A percentile compares a stretch with the other conserved stretches of the same genome.
These are phyloP conservation scores for Boeremia lycopersici DNA, from an alignment of 2,329 filamentous ascomycete genomes.

Conservation along the genomic window DNA sequence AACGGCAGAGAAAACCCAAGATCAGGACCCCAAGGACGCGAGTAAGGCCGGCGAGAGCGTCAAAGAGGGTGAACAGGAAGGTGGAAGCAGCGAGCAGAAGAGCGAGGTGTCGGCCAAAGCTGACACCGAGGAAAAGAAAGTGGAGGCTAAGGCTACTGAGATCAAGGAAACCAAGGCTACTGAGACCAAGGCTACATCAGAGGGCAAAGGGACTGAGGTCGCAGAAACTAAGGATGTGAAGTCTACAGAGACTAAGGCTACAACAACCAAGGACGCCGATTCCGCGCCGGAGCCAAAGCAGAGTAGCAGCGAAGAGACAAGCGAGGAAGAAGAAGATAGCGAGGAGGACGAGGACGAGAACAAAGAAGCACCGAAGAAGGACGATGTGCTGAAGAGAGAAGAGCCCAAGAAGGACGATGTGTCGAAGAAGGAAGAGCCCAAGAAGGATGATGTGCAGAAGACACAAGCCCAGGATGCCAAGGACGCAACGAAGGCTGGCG, in stretches of 20 bases:
- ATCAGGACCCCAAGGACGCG: slow-evolving; percentile 33
- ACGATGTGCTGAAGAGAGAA: not conserved
- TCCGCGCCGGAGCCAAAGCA: slow-evolving; percentile 29
- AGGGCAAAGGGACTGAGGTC: slow-evolving; percentile 12
- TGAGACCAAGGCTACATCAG: slow-evolving; percentile 10
- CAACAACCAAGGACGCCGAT: slow-evolving; percentile 8
- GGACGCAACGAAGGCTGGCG: slow-evolving; percentile 38
- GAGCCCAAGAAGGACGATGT: not conserved
- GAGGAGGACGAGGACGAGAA: not conserved
- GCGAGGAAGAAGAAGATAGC: not conserved
- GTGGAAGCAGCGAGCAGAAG: not conserved
- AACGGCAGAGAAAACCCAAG: slow-evolving; percentile 25
- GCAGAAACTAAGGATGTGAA: not conserved
- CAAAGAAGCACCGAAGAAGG: too few relatives aligned
- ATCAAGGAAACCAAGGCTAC: not conserved
- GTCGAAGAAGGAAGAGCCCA: not conserved
- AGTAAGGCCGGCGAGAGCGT: slow-evolving; percentile 46
- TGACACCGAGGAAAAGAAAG: not conserved
- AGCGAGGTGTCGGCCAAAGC: not conserved
- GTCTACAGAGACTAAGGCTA: not conserved
- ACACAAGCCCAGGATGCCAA: slow-evolving; percentile 33
- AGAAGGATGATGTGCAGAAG: slow-evolving; percentile 5
- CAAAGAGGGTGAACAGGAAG: slow-evolving; percentile 37
- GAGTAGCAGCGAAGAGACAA: slow-evolving; percentile 6
- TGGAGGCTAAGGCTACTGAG: not conserved